Conservation (phyloP, 345 rosid species). For the Pugionium cornutum region DNA sequence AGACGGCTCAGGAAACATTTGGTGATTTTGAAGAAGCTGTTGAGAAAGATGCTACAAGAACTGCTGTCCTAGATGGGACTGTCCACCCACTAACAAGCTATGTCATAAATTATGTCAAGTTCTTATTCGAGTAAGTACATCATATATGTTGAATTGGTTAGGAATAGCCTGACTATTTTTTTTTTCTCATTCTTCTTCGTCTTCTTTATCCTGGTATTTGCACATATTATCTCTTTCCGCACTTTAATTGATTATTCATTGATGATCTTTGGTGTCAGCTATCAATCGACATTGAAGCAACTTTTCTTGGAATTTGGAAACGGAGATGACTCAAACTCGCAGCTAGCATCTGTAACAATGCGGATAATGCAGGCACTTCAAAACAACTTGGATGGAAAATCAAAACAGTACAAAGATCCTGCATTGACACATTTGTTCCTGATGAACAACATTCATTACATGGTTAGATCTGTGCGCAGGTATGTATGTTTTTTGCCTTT, state of each 20-base stretch:
- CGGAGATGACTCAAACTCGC: slow-evolving; percentile 62
- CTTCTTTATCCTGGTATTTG: not conserved
- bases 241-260: slow-evolving; percentile 11
- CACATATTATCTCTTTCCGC: slow-evolving; percentile 20
- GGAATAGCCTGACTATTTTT: too few relatives aligned
- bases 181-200: not conserved
- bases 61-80: slow-evolving; percentile 88
- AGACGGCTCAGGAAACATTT: slow-evolving; percentile 92
- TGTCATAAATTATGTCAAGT: slow-evolving; percentile 95
- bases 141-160: slow-evolving; percentile 4
- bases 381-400: slow-evolving; percentile 88
- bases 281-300: slow-evolving; percentile 91
- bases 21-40: slow-evolving; percentile 99
- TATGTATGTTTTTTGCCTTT: slow-evolving; percentile 37
- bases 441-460: slow-evolving; percentile 97
- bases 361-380: slow-evolving; percentile 99
- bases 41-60: slow-evolving; percentile 96
- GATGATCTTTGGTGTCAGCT: slow-evolving; percentile 55
- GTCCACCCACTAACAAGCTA: slow-evolving; percentile 98
- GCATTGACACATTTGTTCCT: slow-evolving; percentile 91
- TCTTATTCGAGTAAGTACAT: slow-evolving; percentile 87
- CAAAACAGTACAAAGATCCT: slow-evolving; percentile 91
- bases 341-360: slow-evolving; percentile 88
- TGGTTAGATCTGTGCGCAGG: slow-evolving; percentile 99
- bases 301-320: slow-evolving; percentile 92